Base-by-base conservation (phyloP, 108 stramenopile species). In the Stephanodiscus minutulus region DNA sequence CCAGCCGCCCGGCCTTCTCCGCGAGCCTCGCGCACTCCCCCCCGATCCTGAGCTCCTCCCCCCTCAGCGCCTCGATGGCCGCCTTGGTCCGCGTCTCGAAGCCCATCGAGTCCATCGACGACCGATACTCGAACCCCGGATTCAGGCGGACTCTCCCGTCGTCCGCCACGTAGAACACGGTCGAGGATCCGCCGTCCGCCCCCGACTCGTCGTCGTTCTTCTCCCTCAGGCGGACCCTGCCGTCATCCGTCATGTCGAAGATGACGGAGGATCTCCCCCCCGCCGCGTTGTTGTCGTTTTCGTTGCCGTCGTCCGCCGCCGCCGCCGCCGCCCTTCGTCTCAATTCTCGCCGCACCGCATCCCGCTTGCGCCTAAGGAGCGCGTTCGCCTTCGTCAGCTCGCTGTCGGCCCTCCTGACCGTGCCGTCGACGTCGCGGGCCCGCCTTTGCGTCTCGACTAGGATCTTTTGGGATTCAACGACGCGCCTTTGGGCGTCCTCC, bases 1-100 rank as follows among this genome's bases (percentile, higher is more conserved):
- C 66, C 54, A 79, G 63, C 28, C 71, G 61, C 63, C 71, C 68
- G 9, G 78, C 61, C 61, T 68, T 68, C 39, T 79, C 78, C 18
- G 72, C 71, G 7, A 72, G 61, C 46, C 57, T 67, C 21, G 64
- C 62, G n/a, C n/a, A n/a, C n/a, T 33, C 31, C 5, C 31, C 31
- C 31, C 5, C 31, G 31, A 33, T 33, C 31, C 31, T 33, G 3
- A 33, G 31, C 31, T 33, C 31, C 5, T 33, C 31, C 31, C 31
- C 5, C 31, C 31, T 33, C 31, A 33, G 31, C 31, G 31, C 31
- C 31, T 33, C 31, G 31, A 33, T 5, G 31, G 31, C 5, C 31
- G 31, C 5, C 5, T 5, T 33, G 31, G 31, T 33, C 31, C 31
- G 31, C 31, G 31, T 33, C 31, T 76, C 75, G 58, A 69, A 69